Evolutionary conservation across 148 eudicot species (phyloP), one percentile per base, ranked within the genome.

Genomic region (Rheum nobile): DNA sequence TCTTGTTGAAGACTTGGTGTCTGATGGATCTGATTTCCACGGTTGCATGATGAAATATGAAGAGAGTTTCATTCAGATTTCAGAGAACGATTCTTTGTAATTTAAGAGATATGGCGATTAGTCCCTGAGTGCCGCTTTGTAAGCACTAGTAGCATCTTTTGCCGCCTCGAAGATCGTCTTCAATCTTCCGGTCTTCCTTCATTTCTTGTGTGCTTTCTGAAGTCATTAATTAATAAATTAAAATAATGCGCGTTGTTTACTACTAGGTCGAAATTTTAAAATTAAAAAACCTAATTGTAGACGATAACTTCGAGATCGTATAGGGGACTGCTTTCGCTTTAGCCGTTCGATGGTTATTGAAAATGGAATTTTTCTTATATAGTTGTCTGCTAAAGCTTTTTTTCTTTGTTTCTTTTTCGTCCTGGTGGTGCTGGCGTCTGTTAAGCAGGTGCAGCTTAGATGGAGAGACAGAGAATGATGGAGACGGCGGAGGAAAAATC

Each of bases 401-500:
- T n/a, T n/a, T n/a, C n/a, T n/a, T n/a, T n/a, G n/a, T n/a, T n/a
- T n/a, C n/a, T n/a, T n/a, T n/a, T n/a, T n/a, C n/a, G n/a, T n/a
- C n/a, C n/a, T n/a, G n/a, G n/a, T n/a, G n/a, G n/a, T n/a, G n/a
- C n/a, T n/a, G n/a, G n/a, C n/a, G 12, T 3, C 12, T 67, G 8
- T 67, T 67, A 22, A 67, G 71, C 71, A 29, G 57, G 21, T 43
- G 34, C 13, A 39, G 73, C 47, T 65, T 75, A 71, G 65, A 71
- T 55, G 75, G 39, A 59, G 35, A 38, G 22, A 55, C 13, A 13
- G 74, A 68, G 41, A 72, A 61, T 61, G 67, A 61, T 82, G 76
- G 83, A 84, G 82, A 72, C 68, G 50, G 75, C 55, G 71, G 79
- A 65, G 43, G 37, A 12, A n/a, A 71, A 74, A 50, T 77, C 88